Base-by-base conservation (phyloP, 495 filamentous ascomycete genomes). In the Penicillium riverlandense region DNA sequence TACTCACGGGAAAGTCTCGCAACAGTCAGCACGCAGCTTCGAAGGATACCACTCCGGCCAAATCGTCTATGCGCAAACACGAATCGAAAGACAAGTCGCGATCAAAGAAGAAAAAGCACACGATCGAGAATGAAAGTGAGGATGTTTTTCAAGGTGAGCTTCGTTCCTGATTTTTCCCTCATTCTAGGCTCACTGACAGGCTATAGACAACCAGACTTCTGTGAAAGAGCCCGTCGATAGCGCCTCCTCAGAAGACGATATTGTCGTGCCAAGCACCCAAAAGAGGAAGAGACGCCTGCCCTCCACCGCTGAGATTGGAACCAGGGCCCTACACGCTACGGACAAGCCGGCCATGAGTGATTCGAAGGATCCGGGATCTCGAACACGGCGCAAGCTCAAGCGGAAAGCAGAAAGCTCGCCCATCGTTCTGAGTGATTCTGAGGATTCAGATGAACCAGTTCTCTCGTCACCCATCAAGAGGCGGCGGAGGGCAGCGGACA, bases 331-430 rank as follows among this genome's bases (percentile, higher is more conserved):
- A 16, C 9, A 28, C 28, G 15, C 48, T 3, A 7, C 28, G 1
- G 10, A 41, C n/a, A 43, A 15, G 1, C 11, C 28, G 6, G 22
- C 2, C 22, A 22, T 13, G 11, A 39, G 29, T n/a, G 39, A 27
- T 22, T 54, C 47, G 15, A 45, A 47, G 15, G 58, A 49, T 42
- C 56, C 58, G 10, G 44, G 49, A 8, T 42, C 59, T 13, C 55
- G 48, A 8, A 55, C 60, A 8, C 60, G 54, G 33, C 62, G 64
- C 30, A 65, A 61, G 45, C 40, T 61, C n/a, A 60, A 65, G 45
- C 56, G 61, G 6, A 42, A 61, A 53, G 41, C 50, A 27, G 11
- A 50, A 38, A 35, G 34, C 43, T 42, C 49, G 14, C 41, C 48
- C 2, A 38, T 52, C 31, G 40, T 58, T 1, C 5, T 54, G 11